Base-by-base conservation (phyloP, 2,329 filamentous ascomycete species). In the Ceratocystis albifundus region DNA sequence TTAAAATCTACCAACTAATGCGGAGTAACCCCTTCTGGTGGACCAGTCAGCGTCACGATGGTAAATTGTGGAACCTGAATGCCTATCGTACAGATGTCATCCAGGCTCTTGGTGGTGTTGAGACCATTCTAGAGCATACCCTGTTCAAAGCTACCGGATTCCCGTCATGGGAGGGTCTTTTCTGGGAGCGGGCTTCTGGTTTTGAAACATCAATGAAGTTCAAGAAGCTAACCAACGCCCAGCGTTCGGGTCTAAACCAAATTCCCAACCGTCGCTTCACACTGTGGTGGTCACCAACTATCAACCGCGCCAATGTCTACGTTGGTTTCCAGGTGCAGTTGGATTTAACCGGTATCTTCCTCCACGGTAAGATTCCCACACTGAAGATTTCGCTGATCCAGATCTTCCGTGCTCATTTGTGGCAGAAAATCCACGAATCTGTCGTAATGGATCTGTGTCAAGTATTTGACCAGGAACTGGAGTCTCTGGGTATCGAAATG, bases 11-110 rank as follows among this genome's bases (percentile, higher is more conserved):
- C 74, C 93, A 97, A 75, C 81, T 97, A 68, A 97, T 99, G 93
- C 96, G 96, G 84, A 95, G 88, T 77, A 96, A 97, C 74, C 94
- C 94, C 0, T 97, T 97, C 81, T 96, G 92, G 91, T 99, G 94
- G 94, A 99, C 94, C 3, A 96, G 89, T 72, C 93, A 97, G 76
- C 83, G 94, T 48, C 95, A 99, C 72, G 94, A 99, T 72, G 94
- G 94, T 74, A 97, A 97, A 73, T 77, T 99, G 3, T 99, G 94
- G 94, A 96, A 96, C 70, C 76, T 99, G 65, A 97, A 97, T 70
- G 89, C 90, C 0, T 96, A 97, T 77, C 82, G 94, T 69, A 96
- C 94, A 5, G 94, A 99, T 78, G 91, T 96, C 8, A 99, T 99
- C 67, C 94, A 97, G 74, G 92, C 93, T 0, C 78, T 96, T 61